A percentile compares a stretch with the other conserved stretches of the same genome.
Evolutionary conservation across 192 early-diverging fungal genomes (phyloP).

Genomic region (Gigaspora rosea): DNA sequence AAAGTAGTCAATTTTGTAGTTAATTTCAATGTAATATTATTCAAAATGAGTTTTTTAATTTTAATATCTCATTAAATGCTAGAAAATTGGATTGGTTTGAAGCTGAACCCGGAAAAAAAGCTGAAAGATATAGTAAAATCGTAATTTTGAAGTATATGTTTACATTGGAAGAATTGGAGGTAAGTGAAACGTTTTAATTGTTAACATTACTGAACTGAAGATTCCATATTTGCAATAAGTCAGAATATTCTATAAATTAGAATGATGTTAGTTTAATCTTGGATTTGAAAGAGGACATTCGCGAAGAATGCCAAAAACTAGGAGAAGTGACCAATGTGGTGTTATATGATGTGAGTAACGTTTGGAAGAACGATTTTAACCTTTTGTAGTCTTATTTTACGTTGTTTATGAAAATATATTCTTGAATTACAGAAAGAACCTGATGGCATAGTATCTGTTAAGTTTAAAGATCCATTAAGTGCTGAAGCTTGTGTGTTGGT

Average conservation of each 20-base stretch:
- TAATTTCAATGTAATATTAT: not conserved
- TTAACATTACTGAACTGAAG: no score
- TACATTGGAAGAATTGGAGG: slow-evolving; percentile 83
- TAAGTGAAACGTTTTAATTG: slow-evolving; percentile 34
- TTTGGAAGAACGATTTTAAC: not conserved
- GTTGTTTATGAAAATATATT: slow-evolving; percentile 24
- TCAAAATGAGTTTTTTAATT: not conserved
- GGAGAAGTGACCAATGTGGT: slow-evolving; percentile 94
- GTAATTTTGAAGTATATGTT: slow-evolving; percentile 98
- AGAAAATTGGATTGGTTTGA: slow-evolving; percentile 95
- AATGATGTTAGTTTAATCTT: slow-evolving; percentile 83
- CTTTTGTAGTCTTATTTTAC: slow-evolving; percentile 45
- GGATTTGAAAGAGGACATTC: slow-evolving; percentile 92
- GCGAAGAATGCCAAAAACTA: slow-evolving; percentile 89
- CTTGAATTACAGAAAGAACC: slow-evolving; percentile 55
- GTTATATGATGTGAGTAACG: slow-evolving; percentile 84
- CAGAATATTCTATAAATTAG: slow-evolving; percentile 35
- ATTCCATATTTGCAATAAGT: no score
- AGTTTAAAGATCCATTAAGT: slow-evolving; percentile 79
- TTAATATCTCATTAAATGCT: slow-evolving; percentile 1
- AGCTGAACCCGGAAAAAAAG: slow-evolving; percentile 61
- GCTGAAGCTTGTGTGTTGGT: slow-evolving; percentile 87
- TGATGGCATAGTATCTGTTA: slow-evolving; percentile 86
- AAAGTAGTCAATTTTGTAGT: slow-evolving; percentile 54
- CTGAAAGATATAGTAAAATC: slow-evolving; percentile 76